A percentile compares a stretch with the other conserved stretches of the same genome.
These are phyloP conservation scores for Myrica gale DNA, from an alignment of 306 rosid species.

Conservation along the genomic window DNA sequence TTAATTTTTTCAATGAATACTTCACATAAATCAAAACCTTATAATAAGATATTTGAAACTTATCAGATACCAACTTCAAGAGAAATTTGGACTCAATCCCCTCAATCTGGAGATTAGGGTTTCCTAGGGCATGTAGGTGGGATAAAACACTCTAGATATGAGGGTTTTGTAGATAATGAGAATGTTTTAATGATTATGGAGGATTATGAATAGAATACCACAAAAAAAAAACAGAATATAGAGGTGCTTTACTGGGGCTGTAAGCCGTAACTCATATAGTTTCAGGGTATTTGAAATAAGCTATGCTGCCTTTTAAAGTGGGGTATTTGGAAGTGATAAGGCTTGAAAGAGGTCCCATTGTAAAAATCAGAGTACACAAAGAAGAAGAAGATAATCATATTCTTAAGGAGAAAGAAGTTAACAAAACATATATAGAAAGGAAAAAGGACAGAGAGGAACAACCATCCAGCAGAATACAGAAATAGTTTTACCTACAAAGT, in stretches of 20 bases:
- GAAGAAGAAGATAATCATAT: too few species aligned
- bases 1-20: too few species aligned
- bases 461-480: not conserved
- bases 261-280: not conserved
- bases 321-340: too few species aligned
- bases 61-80: not conserved
- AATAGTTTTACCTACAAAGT: not conserved
- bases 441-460: not conserved
- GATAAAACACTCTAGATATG: not conserved
- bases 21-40: not conserved
- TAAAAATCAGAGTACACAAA: too few species aligned
- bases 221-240: not conserved
- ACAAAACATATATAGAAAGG: not conserved
- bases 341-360: too few species aligned
- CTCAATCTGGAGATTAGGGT: not conserved
- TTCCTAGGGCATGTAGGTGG: not conserved
- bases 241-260: not conserved
- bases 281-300: too few species aligned
- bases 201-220: not conserved
- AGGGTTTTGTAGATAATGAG: not conserved
- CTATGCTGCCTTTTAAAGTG: too few species aligned
- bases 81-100: not conserved
- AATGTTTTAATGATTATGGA: not conserved
- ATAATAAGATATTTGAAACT: not conserved
- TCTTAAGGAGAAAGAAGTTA: too few species aligned